Base-by-base conservation (phyloP, 1,284 basidiomycete genomes). In the Grifola frondosa region DNA sequence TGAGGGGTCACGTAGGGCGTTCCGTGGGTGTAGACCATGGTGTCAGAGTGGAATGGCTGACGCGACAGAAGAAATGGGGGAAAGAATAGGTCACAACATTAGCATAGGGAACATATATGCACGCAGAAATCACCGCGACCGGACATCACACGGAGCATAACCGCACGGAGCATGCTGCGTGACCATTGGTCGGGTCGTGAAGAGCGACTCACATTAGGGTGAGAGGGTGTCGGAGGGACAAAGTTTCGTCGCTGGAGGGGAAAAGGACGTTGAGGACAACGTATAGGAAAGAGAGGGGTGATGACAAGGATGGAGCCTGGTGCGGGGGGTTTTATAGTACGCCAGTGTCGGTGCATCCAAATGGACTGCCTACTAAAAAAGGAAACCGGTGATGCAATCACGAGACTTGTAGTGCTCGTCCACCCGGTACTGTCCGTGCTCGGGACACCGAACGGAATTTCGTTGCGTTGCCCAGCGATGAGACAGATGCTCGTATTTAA, bases 1-100 rank as follows among this genome's bases (percentile, higher is more conserved):
- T 88, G 86, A 30, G 88, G 87, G 51, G 88, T 89, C 42, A 88
- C 84, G 63, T 89, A 88, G 58, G 88, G 88, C 6, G 86, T 87
- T 37, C 81, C 74, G 62, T 80, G 75, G 46, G 76, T 67, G 60
- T 74, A 73, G 52, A 77, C 75, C 80, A 83, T 84, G 48, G 40
- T 53, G 54, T 47, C 30, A 10, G 42, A 37, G 36, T 41, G 46
- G 53, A 50, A 32, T 15, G 28, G 30, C 13, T 11, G 9, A 5
- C 6, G 15, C 6, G 36, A 20, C 12, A 40, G 29, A 22, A 29
- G 36, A 32, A 9, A 40, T 19, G 24, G 37, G 15, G 26, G 42
- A 30, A 40, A 25, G 39, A 15, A 41, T 42, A 13, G 37, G 39
- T 33, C 40, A 42, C 6, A 21, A 17, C 39, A 17, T 17, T 26